Evolutionary conservation across 1,284 basidiomycete species (phyloP), one percentile per base, ranked within the genome.

Genomic region (Malassezia arunalokei): DNA sequence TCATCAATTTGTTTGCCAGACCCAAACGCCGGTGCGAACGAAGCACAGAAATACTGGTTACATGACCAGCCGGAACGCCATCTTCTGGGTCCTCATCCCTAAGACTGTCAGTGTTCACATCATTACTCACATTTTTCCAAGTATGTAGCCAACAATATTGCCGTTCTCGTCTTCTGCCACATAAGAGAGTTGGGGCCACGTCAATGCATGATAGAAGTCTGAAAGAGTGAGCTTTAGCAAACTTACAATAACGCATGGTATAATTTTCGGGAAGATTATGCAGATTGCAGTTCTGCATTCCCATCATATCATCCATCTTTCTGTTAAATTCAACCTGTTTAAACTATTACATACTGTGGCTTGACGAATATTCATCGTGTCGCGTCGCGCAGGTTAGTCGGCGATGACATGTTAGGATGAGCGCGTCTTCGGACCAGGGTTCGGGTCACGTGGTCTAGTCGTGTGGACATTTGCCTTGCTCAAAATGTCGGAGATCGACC

Each of bases 111-210:
- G 38, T 31, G 20, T 24, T 24, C 4, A 24, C 20, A 24, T 24
- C 20, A 2, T 37, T 40, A 53, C 59, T 15, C 43, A 61, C 91
- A 95, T 91, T 74, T 92, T 92, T 0, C 87, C 88, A 9, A 95
- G 76, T 24, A 95, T 90, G 73, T 95, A 95, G 20, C 91, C 91
- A 1, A 96, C 88, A 43, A 95, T 83, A 45, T 86, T 79, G 0
- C 90, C 88, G 66, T 83, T 83, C 56, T 83, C 80, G 66, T 92
- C 87, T 68, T 92, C 88, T 0, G 90, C 91, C 15, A 96, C 88
- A 71, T 86, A 96, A 3, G 88, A 92, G 20, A 95, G 78, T 60
- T 88, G 83, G 1, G 91, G 91, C 91, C 91, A 96, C 8, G 84
- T 88, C 66, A 91, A 76, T 6, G 82, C 79, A 69, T 92, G 87